Percentiles rank a stretch among this genome's conserved stretches.
Conservation (phyloP, 805 yeast species). For the Wickerhamiella vanderwaltii region DNA sequence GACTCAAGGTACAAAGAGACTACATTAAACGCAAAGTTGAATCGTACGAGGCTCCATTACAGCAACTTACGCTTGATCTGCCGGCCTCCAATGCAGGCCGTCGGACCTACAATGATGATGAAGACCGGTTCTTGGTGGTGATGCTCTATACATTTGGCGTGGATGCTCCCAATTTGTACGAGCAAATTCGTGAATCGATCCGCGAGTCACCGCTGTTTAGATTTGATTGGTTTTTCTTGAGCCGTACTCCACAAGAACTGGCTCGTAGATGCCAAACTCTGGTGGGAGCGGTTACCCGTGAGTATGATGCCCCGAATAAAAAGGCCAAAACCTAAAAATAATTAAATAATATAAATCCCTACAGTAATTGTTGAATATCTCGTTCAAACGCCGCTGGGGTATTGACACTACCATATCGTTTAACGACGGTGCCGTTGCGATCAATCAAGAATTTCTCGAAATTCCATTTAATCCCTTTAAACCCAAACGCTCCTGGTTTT, state of each 20-base stretch:
- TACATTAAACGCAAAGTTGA: slow-evolving; percentile 64
- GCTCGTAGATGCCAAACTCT: slow-evolving; percentile 73
- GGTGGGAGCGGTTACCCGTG: slow-evolving; percentile 61
- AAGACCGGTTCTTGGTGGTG: slow-evolving; percentile 75
- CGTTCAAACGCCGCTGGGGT: slow-evolving; percentile 50
- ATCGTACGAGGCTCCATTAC: slow-evolving; percentile 61
- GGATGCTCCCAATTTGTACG: slow-evolving; percentile 68
- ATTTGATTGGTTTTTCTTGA: slow-evolving; percentile 77
- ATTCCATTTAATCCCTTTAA: slow-evolving; percentile 66
- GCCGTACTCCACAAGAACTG: slow-evolving; percentile 65
- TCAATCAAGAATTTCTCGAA: slow-evolving; percentile 62
- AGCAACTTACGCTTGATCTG: slow-evolving; percentile 55
- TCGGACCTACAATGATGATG: slow-evolving; percentile 71
- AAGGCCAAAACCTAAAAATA: neutral
- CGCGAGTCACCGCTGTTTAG: slow-evolving; percentile 65
- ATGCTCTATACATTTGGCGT: slow-evolving; percentile 72
- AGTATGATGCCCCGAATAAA: slow-evolving; percentile 24
- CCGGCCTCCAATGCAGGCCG: slow-evolving; percentile 58
- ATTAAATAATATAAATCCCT: neutral
- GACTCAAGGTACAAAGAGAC: slow-evolving; percentile 59
- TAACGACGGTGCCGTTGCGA: slow-evolving; percentile 44
- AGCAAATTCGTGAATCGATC: slow-evolving; percentile 61
- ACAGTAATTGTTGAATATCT: slow-evolving; percentile 46
- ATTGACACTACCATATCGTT: slow-evolving; percentile 53
- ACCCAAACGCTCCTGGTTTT: slow-evolving; percentile 51